Base-by-base conservation (phyloP, 352 stramenopile genomes). In the Pythium catenulatum region DNA sequence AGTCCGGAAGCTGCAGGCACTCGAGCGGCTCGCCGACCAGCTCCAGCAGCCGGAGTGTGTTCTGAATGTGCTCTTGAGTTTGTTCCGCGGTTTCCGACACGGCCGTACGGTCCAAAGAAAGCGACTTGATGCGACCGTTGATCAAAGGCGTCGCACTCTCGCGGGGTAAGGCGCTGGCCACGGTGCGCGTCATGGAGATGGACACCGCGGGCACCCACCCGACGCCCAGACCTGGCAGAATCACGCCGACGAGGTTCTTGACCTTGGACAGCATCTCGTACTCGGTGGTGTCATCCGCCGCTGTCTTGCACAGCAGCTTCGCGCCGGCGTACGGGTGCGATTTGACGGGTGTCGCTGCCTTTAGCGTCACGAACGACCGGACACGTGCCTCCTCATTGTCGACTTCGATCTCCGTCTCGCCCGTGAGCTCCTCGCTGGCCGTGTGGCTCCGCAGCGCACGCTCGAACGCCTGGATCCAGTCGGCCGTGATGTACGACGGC, bases 201-300 rank as follows among this genome's bases (percentile, higher is more conserved):
- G 69, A 83, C 0, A 30, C 23, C 7, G 25, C 37, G 13, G 68
- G 75, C 0, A 90, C 82, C 90, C 90, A 94, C 14, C 82, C 87
- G 23, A 90, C 86, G 0, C 90, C 89, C 54, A 87, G 80, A 17
- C 90, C 89, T 46, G 83, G 87, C 19, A 90, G 80, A n/a, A 93
- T 73, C 63, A 94, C 82, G 25, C 82, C 91, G 3, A 93, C 37
- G 66, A 83, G 89, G 21, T 82, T 79, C 4, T 36, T 50, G 19
- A 88, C 52, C 23, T 59, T 41, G 36, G 90, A 68, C 36, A 90
- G 73, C 27, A 85, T 79, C 58, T 94, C 89, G 52, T 87, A 90
- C 54, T 92, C 85, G n/a, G 58, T n/a, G 50, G 34, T n/a, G 32
- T 32, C 27, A 14, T 81, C 32, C 43, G 50, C 30, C 41, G 0